A percentile compares a stretch with the other conserved stretches of the same genome.
phyloP scores from a whole-genome alignment of 2,329 filamentous ascomycete species.

The Clonostachys chloroleuca region DNA sequence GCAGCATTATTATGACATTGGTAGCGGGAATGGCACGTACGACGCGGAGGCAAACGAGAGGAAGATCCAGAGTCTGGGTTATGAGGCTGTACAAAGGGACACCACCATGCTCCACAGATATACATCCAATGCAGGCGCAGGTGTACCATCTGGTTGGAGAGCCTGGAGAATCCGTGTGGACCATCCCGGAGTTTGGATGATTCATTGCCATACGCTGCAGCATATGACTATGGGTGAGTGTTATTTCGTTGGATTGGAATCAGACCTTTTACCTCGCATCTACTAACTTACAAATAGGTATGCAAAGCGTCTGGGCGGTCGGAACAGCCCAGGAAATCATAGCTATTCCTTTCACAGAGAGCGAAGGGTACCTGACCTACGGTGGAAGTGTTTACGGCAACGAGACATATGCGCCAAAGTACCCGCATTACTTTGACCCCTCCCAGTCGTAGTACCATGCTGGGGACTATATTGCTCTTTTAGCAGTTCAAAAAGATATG shows the following conservation, averaged over 20 bases:
- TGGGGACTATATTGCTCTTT: no score
- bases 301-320: neutral
- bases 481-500: no score
- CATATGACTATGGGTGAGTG: conserved; percentile 22
- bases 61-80: conserved; percentile 8
- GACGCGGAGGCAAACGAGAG: conserved; percentile 41
- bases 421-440: neutral
- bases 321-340: neutral
- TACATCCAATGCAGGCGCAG: conserved; percentile 25
- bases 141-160: conserved; percentile 49
- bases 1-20: conserved; percentile 47
- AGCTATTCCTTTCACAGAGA: neutral
- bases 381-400: neutral
- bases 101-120: conserved; percentile 55
- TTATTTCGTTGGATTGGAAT: neutral
- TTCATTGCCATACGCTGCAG: conserved; percentile 46
- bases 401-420: neutral
- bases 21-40: conserved; percentile 48
- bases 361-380: neutral
- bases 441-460: neutral
- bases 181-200: conserved; percentile 45
- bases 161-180: conserved; percentile 50
- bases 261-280: neutral
- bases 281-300: neutral
- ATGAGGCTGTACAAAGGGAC: conserved; percentile 31